A percentile compares a stretch with the other conserved stretches of the same genome.
phyloP scores from a whole-genome alignment of 2,329 filamentous ascomycete species.

The Dactylellina parvicollis region DNA sequence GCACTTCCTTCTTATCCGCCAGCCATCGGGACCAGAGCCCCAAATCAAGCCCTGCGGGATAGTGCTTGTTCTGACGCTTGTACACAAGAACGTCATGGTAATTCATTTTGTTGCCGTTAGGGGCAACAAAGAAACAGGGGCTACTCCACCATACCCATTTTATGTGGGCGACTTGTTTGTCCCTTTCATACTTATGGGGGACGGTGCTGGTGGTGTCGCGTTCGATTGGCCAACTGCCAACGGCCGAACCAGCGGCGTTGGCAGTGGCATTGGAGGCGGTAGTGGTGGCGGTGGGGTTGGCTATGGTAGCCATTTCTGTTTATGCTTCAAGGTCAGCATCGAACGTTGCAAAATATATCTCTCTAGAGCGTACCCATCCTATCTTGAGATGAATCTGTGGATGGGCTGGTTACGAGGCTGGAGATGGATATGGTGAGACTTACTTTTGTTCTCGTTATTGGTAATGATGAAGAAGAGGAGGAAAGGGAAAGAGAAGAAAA shows the following conservation, averaged over 20 bases:
- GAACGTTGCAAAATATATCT: not conserved
- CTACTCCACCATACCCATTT: conserved; percentile 43
- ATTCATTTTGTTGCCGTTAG: conserved; percentile 24
- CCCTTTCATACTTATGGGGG: conserved; percentile 10
- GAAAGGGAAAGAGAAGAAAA: no score
- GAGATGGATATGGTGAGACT: no score
- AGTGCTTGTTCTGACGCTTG: no score
- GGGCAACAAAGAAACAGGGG: conserved; percentile 22
- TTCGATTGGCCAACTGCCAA: conserved; percentile 28
- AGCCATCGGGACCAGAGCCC: conserved; percentile 19
- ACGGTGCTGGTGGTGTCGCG: conserved; percentile 34
- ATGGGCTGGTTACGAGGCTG: no score
- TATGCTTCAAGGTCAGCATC: not conserved
- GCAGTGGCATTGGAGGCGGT: not conserved
- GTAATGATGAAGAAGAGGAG: no score
- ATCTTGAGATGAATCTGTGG: no score
- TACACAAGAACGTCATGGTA: conserved; percentile 37
- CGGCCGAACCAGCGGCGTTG: no score
- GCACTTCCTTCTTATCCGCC: conserved; percentile 11
- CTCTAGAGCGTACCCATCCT: no score
- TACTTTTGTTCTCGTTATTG: not conserved
- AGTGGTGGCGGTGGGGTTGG: not conserved
- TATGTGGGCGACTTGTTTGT: conserved; percentile 8
- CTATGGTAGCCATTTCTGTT: not conserved
- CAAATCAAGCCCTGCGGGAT: conserved; percentile 6